phyloP scores from a whole-genome alignment of 495 filamentous ascomycete species.

The Barbatosphaeria neglecta region DNA sequence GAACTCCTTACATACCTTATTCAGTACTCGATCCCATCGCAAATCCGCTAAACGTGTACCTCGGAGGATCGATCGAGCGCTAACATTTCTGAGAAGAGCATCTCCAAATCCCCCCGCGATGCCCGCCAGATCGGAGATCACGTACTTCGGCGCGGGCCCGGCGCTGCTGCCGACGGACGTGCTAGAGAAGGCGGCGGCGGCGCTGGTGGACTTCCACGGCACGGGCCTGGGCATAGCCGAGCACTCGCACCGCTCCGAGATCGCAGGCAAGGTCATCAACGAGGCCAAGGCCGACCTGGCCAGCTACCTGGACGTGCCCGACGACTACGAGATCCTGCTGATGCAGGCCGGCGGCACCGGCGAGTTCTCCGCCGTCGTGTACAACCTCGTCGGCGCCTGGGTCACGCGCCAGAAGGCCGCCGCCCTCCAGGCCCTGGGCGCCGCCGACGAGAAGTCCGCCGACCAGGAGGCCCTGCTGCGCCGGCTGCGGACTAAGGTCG shows the following conservation, averaged over 20 bases:
- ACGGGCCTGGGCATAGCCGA: slow-evolving; percentile 74
- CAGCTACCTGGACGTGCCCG: slow-evolving; percentile 60
- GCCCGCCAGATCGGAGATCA: slow-evolving; percentile 50
- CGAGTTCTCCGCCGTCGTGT: slow-evolving; percentile 68
- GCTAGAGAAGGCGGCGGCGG: slow-evolving; percentile 57
- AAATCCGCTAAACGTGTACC: no score
- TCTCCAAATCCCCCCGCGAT: slow-evolving; percentile 15
- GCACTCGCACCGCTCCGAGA: slow-evolving; percentile 77
- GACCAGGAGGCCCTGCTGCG: slow-evolving; percentile 45
- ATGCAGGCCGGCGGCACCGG: slow-evolving; percentile 78
- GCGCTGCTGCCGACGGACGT: slow-evolving; percentile 70
- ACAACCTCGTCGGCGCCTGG: slow-evolving; percentile 75
- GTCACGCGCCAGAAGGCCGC: slow-evolving; percentile 48
- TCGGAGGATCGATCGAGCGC: no score
- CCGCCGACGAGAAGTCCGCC: slow-evolving; percentile 31
- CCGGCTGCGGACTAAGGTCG: slow-evolving; percentile 49
- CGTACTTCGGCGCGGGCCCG: slow-evolving; percentile 71
- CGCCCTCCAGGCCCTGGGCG: slow-evolving; percentile 22
- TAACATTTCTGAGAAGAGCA: background rate
- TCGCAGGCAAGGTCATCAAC: slow-evolving; percentile 59
- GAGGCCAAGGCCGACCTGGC: slow-evolving; percentile 53
- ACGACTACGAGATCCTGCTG: slow-evolving; percentile 66
- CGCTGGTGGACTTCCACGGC: slow-evolving; percentile 72
- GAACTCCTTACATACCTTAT: no score
- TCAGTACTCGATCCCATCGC: no score